Evolutionary conservation across 2,329 filamentous ascomycete genomes (phyloP), one percentile per base, ranked within the genome.

Genomic region (Cercospora zeae-maydis): DNA sequence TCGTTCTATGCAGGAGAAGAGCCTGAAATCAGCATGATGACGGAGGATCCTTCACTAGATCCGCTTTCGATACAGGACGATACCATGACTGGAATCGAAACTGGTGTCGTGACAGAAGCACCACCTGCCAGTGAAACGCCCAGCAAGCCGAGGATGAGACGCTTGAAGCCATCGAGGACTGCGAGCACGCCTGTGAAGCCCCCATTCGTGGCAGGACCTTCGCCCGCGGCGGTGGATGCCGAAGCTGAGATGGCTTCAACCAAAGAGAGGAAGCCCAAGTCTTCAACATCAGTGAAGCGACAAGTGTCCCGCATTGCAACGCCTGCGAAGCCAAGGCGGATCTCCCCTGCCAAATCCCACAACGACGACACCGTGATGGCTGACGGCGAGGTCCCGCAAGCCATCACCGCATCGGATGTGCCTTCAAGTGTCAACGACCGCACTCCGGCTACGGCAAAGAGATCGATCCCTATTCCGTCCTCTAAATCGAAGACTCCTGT

Each of bases 1-100:
- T 79, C 80, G 61, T 81, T 78, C 65, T 78, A 78, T 51, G 78
- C 79, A 63, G 69, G 65, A 31, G 61, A 51, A 13, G 61, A 63
- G 58, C 54, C 60, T 9, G 71, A 70, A 27, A 57, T 57, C 9
- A 68, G 65, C 30, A 62, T 66, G 45, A 58, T 70, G 33, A 64
- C 59, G 42, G 70, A 73, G 19, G 71, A 72, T 53, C 56, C 45
- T 39, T 59, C 57, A n/a, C 16, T 59, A n/a, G 47, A 59, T 37
- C 57, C 57, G 16, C 57, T 59, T 27, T 53, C 45, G 47, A 30
- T 21, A 30, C 45, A 52, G 9, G 57, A 52, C 13, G 58, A 61
- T 9, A 45, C 45, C 30, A 24, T 36, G 33, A 36, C 27, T 19
- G 39, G 13, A 14, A 36, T 45, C 9, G 58, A 64, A 36, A 19